Conservation (phyloP, 352 stramenopile genomes). For the Pythium sukuiense region DNA sequence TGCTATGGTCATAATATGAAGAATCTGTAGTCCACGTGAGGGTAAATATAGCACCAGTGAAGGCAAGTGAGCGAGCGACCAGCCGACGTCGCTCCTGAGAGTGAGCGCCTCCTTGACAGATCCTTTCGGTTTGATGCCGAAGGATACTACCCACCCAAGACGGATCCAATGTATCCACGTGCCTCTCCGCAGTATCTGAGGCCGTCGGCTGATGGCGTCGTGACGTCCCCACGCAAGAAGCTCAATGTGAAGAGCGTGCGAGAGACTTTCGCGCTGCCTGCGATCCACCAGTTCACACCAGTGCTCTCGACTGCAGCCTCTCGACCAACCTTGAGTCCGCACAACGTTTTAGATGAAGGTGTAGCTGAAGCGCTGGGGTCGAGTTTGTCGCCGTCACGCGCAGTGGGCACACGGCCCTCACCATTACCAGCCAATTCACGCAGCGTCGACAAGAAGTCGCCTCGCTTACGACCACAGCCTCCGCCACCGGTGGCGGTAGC, state of each 20-base stretch:
- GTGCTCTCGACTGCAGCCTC: slow-evolving; percentile 25
- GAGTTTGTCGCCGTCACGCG: neutral
- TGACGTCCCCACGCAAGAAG: slow-evolving; percentile 42
- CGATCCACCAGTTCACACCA: slow-evolving; percentile 65
- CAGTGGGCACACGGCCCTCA: neutral
- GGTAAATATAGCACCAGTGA: neutral
- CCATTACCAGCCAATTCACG: slow-evolving; percentile 1
- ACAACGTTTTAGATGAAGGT: neutral
- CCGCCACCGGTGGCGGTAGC: slow-evolving; percentile 20
- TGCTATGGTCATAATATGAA: neutral
- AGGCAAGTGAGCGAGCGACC: neutral
- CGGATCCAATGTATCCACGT: slow-evolving; percentile 21
- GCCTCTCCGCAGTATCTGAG: slow-evolving; percentile 16
- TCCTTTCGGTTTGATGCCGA: neutral
- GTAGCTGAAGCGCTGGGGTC: neutral
- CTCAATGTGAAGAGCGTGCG: slow-evolving; percentile 32
- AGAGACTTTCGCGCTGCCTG: slow-evolving; percentile 53
- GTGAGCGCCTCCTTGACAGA: neutral
- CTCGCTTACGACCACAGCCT: slow-evolving; percentile 39
- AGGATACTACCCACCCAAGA: neutral
- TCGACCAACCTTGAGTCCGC: neutral
- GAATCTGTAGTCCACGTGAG: neutral
- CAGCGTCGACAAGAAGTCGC: slow-evolving; percentile 29
- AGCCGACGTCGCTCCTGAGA: neutral
- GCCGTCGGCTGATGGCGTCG: slow-evolving; percentile 9